Evolutionary conservation across 1,284 basidiomycete genomes (phyloP), one percentile per base, ranked within the genome.

Genomic region (Trametes hirsuta): DNA sequence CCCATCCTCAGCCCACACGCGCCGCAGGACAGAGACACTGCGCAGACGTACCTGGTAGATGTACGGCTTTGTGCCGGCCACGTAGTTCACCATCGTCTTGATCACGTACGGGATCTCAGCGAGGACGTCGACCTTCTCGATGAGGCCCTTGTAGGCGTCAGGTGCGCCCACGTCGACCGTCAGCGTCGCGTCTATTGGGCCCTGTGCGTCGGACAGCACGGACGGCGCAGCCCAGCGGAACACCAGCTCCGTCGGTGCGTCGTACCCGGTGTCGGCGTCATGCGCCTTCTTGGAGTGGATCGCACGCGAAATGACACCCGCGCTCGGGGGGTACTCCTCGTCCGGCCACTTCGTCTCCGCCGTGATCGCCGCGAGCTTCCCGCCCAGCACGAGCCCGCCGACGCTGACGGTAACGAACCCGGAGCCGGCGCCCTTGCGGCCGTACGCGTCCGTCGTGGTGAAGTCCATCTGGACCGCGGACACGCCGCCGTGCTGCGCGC

Each of bases 381-480:
- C 90, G 8, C 84, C 90, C 24, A 93, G 79, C 15, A 95, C 92
- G 59, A 97, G 74, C 44, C 87, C 87, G 6, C 97, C 97, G 30
- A 99, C 77, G 74, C 91, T 98, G 63, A 95, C 90, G 50, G 80
- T 82, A 42, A 91, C 91, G 53, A 87, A 87, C 3, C 94, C 95
- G 11, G 91, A 91, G 24, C 89, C 90, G 6, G 84, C 66, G 22
- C 93, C 93, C 55, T 84, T 82, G 63, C 83, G 84, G 6, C 94
- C 94, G 70, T 94, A 85, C 22, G 83, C 77, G 59, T 88, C 84
- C 53, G 84, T 86, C 1, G 97, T 98, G 66, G 88, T 94, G 70
- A 98, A 95, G 75, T 99, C 97, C 97, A 98, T 98, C 80, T 94
- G 91, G 57, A 97, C 81, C 15, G 94, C 91, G 53, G 91, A 87